These are phyloP conservation scores for Alternaria arbusti DNA, from an alignment of 2,329 filamentous ascomycete species.

Conservation along the genomic window DNA sequence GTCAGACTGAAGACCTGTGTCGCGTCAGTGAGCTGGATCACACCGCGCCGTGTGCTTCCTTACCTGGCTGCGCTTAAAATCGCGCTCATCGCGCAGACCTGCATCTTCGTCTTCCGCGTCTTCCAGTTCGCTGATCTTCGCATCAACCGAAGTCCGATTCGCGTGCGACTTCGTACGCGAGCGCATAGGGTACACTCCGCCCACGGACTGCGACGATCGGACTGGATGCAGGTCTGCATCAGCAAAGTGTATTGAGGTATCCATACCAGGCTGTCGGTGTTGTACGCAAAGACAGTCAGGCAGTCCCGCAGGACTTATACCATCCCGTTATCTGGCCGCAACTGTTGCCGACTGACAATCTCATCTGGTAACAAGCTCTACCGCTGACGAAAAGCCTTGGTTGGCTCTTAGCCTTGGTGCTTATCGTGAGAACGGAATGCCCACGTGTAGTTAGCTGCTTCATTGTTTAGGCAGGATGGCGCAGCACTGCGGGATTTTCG, in stretches of 20 bases:
- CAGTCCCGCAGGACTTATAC: constrained; percentile 22
- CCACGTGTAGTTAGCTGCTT: constrained; percentile 18
- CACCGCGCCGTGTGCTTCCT: not conserved
- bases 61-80: constrained; percentile 43
- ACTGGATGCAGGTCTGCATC: constrained; percentile 14
- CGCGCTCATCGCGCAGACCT: constrained; percentile 37
- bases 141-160: constrained; percentile 60
- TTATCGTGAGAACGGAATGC: constrained; percentile 24
- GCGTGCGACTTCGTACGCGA: constrained; percentile 24
- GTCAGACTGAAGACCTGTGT: constrained; percentile 34
- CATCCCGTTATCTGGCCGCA: constrained; percentile 16
- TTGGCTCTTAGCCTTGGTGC: constrained; percentile 23
- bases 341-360: constrained; percentile 18
- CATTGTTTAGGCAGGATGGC: constrained; percentile 17
- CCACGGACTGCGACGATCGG: constrained; percentile 19
- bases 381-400: constrained; percentile 14
- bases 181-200: constrained; percentile 35
- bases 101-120: constrained; percentile 40
- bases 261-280: constrained; percentile 20
- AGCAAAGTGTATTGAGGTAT: constrained; percentile 32
- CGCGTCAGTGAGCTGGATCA: constrained; percentile 14
- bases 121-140: constrained; percentile 60
- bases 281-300: not conserved
- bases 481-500: constrained; percentile 16
- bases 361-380: constrained; percentile 29